phyloP scores from a whole-genome alignment of 306 rosid genomes.

The Amphicarpaea edgeworthii region DNA sequence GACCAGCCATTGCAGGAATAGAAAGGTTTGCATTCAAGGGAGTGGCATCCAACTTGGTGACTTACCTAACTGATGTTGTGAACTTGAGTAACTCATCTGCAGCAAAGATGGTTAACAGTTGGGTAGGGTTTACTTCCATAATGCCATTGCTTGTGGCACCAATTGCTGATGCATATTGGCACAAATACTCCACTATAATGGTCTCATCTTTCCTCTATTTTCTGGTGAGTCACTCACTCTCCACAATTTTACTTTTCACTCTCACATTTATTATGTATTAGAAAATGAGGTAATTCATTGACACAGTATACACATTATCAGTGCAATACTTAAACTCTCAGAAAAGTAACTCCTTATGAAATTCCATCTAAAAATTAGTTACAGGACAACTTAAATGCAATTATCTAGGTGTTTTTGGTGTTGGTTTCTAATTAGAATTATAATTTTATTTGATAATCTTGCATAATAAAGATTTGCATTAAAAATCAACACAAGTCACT shows the following conservation, averaged over 20 bases:
- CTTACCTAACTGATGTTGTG: conserved; percentile 83
- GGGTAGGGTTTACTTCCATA: conserved; percentile 93
- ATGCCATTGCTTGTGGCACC: conserved; percentile 90
- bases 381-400: neutral
- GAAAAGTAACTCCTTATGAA: neutral
- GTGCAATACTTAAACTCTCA: no score
- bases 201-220: conserved; percentile 74
- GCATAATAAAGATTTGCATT: neutral
- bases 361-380: neutral
- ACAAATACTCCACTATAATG: conserved; percentile 74
- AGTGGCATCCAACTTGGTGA: conserved; percentile 85
- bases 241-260: conserved; percentile 26
- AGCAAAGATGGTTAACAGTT: conserved; percentile 80
- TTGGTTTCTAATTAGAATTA: neutral
- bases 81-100: conserved; percentile 89
- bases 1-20: conserved; percentile 80
- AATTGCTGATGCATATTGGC: conserved; percentile 83
- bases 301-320: no score
- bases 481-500: neutral
- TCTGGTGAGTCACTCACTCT: conserved; percentile 64
- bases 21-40: conserved; percentile 97
- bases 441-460: neutral
- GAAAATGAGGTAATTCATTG: no score
- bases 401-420: neutral
- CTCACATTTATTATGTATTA: no score